Conservation (phyloP, 1,284 basidiomycete species). For the Pseudozyma hubeiensis region DNA sequence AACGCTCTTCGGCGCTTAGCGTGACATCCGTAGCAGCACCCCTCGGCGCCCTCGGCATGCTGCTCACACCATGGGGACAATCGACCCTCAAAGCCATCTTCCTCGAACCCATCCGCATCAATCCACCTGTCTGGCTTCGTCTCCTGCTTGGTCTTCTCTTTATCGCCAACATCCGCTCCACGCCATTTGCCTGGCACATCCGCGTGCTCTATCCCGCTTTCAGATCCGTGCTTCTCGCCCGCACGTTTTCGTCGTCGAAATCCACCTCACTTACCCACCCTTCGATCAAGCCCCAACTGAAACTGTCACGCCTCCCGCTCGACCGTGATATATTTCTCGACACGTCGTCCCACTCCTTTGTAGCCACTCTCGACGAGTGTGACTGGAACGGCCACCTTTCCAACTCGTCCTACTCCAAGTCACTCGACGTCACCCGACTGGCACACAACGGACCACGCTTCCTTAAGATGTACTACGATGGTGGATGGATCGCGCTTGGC, state of each 20-base stretch:
- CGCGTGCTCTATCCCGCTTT: constrained; percentile 43
- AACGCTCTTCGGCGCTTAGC: constrained; percentile 5
- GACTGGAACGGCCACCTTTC: constrained; percentile 57
- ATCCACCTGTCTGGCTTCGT: constrained; percentile 46
- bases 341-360: constrained; percentile 20
- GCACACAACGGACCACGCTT: constrained; percentile 37
- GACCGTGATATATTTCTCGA: constrained; percentile 54
- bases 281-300: constrained; percentile 30
- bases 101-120: constrained; percentile 31
- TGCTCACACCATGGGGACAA: constrained; percentile 26
- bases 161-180: constrained; percentile 43
- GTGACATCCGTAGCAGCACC: constrained; percentile 9
- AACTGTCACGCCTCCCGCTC: constrained; percentile 38
- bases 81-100: constrained; percentile 16
- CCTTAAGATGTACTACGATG: constrained; percentile 49
- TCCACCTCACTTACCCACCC: constrained; percentile 2
- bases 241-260: constrained; percentile 10
- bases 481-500: constrained; percentile 48
- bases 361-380: constrained; percentile 50
- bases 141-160: constrained; percentile 37
- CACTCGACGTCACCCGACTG: constrained; percentile 51
- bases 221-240: constrained; percentile 17
- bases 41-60: constrained; percentile 15
- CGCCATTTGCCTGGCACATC: constrained; percentile 51
- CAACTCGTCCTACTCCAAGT: constrained; percentile 52